These are phyloP conservation scores for Populus nigra DNA, from an alignment of 345 rosid species.

Conservation along the genomic window DNA sequence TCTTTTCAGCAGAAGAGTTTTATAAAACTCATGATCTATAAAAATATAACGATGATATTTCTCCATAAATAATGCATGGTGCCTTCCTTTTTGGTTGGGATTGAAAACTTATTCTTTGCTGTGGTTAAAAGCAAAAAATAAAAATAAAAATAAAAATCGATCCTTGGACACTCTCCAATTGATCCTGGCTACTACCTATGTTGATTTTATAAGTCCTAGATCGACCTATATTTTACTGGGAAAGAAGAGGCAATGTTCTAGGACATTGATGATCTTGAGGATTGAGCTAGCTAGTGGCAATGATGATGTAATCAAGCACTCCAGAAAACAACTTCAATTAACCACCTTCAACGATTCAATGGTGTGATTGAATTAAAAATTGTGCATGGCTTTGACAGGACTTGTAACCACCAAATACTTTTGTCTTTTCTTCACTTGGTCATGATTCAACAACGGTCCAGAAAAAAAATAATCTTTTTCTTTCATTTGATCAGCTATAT, in stretches of 20 bases:
- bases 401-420: not conserved
- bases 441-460: not conserved
- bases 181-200: too few species aligned
- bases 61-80: not conserved
- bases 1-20: too few species aligned
- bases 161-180: too few species aligned
- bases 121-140: too few species aligned
- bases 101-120: too few species aligned
- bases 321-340: not conserved
- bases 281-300: not conserved
- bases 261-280: not conserved
- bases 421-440: not conserved
- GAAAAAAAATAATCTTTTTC: not conserved
- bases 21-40: not conserved
- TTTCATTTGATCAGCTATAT: not conserved
- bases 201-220: too few species aligned
- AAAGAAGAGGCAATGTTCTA: not conserved
- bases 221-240: too few species aligned
- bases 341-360: not conserved
- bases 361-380: not conserved
- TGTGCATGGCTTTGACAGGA: slow-evolving; percentile 3
- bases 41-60: too few species aligned
- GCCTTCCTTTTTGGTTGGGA: too few species aligned
- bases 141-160: too few species aligned
- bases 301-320: not conserved